phyloP scores from a whole-genome alignment of 768 basidiomycete genomes.

The Russula sp. region DNA sequence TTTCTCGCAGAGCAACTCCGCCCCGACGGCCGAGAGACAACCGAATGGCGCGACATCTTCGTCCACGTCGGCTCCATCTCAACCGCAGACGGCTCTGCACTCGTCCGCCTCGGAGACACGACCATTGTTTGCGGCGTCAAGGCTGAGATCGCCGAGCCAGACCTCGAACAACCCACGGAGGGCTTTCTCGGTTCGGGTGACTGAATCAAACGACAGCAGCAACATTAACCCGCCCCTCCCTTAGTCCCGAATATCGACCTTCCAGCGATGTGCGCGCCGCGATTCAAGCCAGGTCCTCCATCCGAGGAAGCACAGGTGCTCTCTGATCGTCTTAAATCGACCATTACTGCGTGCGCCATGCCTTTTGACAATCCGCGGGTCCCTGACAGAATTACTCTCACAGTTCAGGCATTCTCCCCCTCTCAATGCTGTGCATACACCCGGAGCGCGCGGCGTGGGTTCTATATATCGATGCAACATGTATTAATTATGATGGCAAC shows the following conservation, averaged over 20 bases:
- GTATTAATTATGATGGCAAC: conserved; percentile 98
- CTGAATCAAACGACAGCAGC: not conserved
- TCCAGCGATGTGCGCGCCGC: conserved; percentile 87
- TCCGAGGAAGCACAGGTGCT: conserved; percentile 91
- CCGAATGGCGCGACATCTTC: conserved; percentile 68
- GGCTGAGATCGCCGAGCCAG: conserved; percentile 91
- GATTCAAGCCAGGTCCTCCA: conserved; percentile 94
- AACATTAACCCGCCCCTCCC: conserved; percentile 34
- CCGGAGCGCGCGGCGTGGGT: conserved; percentile 83
- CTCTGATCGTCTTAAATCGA: conserved; percentile 75
- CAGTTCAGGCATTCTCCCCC: conserved; percentile 66
- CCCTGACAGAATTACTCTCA: conserved; percentile 8
- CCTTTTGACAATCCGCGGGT: not conserved
- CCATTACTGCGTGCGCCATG: conserved; percentile 64
- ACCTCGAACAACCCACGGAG: conserved; percentile 64
- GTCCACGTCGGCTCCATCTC: conserved; percentile 89
- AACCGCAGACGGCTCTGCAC: conserved; percentile 89
- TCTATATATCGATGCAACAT: conserved; percentile 91
- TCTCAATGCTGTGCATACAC: conserved; percentile 73
- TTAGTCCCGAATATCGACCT: conserved; percentile 91
- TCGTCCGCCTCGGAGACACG: conserved; percentile 89
- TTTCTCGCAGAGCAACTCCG: conserved; percentile 76
- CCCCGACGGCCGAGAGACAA: conserved; percentile 76
- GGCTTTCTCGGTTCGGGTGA: conserved; percentile 75
- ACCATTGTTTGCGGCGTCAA: conserved; percentile 95